These are phyloP conservation scores for Aspergillus sp. DNA, from an alignment of 2,329 filamentous ascomycete genomes.

Conservation along the genomic window DNA sequence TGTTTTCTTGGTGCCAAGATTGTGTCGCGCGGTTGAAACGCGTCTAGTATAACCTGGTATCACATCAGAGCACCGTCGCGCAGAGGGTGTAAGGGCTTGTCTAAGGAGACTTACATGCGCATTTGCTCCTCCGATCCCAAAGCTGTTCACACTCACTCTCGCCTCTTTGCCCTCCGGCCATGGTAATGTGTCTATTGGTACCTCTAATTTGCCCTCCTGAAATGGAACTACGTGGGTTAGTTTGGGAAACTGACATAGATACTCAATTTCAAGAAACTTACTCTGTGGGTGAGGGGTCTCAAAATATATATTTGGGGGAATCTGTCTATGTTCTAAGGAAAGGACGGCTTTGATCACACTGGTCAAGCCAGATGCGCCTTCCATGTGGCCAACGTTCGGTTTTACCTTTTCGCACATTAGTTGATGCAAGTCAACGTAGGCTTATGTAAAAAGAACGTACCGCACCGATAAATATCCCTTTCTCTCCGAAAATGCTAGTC, in stretches of 20 bases:
- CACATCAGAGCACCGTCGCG: neutral
- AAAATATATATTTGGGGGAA: conserved; percentile 26
- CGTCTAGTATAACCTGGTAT: neutral
- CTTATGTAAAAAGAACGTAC: neutral
- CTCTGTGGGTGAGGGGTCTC: conserved; percentile 27
- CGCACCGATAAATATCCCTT: conserved; percentile 20
- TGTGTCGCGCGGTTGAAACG: neutral
- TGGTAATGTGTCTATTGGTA: conserved; percentile 9
- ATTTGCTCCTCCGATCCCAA: conserved; percentile 25
- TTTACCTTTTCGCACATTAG: conserved; percentile 14
- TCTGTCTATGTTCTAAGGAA: conserved; percentile 21
- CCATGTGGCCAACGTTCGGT: conserved; percentile 25
- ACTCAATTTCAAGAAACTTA: conserved; percentile 9
- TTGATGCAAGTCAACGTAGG: neutral
- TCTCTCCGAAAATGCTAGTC: conserved; percentile 13
- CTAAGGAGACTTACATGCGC: conserved; percentile 7
- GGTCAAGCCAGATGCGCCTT: conserved; percentile 23
- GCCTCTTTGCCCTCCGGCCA: conserved; percentile 22
- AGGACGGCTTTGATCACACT: conserved; percentile 24
- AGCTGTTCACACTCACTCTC: conserved; percentile 30
- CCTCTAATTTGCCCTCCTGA: conserved; percentile 6
- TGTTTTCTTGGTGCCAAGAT: neutral
- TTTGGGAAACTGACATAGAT: too few species aligned
- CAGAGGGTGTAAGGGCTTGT: too few species aligned
- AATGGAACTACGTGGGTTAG: neutral